These are phyloP conservation scores for Pythium rishiriense DNA, from an alignment of 352 stramenopile genomes.

Conservation along the genomic window DNA sequence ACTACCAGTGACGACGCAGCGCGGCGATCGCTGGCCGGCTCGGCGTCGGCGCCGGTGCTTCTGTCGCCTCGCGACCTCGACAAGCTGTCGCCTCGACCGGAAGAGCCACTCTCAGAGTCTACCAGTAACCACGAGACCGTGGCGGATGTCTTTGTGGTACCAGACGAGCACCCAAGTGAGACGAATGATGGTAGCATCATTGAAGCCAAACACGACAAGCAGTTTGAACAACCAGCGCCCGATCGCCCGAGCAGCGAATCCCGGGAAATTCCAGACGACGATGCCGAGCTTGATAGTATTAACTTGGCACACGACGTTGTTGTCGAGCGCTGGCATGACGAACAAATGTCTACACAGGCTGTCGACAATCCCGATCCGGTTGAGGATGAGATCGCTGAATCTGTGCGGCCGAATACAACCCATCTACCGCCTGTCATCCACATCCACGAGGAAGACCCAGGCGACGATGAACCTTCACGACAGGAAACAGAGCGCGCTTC, in stretches of 20 bases:
- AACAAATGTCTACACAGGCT: too few relatives aligned
- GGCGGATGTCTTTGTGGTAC: not conserved
- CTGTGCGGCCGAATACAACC: not conserved
- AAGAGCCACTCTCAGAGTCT: not conserved
- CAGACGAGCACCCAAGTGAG: not conserved
- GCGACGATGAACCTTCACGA: not conserved
- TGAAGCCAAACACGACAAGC: too few relatives aligned
- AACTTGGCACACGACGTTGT: too few relatives aligned
- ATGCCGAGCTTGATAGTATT: too few relatives aligned
- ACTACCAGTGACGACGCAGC: not conserved
- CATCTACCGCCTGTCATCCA: not conserved
- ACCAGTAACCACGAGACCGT: not conserved
- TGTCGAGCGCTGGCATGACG: too few relatives aligned
- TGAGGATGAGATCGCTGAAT: not conserved
- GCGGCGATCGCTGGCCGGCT: not conserved
- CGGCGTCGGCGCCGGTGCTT: constrained; percentile 3
- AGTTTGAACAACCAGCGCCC: too few relatives aligned
- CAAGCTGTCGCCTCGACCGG: not conserved
- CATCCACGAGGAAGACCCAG: constrained; percentile 20
- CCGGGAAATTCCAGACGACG: too few relatives aligned
- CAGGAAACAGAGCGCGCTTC: not conserved
- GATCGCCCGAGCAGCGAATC: too few relatives aligned
- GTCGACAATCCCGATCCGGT: not conserved
- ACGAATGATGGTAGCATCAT: too few relatives aligned
- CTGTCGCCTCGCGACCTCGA: not conserved